Base-by-base conservation (phyloP, 257 asterid genomes). In the Primulina tabacum region DNA sequence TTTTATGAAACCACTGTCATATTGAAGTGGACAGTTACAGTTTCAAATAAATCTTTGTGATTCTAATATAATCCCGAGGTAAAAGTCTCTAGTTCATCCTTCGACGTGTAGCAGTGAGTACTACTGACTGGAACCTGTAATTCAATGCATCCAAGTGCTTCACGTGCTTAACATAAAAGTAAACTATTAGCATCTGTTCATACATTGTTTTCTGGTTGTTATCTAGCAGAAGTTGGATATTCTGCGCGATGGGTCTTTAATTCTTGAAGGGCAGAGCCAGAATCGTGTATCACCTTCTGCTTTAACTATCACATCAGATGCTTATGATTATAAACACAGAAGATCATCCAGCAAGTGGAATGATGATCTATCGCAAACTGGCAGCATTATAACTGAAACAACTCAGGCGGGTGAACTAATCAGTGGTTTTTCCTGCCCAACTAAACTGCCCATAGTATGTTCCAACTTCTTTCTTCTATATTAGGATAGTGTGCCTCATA, bases 351-450 rank as follows among this genome's bases (percentile, higher is more conserved):
- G 90, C 95, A 89, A 83, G 79, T 86, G 85, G 85, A 91, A 82
- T 82, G 99, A 89, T 80, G 95, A 88, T 76, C 62, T 80, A 69
- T 94, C 97, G 43, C 97, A 85, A 80, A 84, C 87, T 70, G 92
- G 93, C 81, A 82, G 96, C 85, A 73, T 87, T 65, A 73, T 89
- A 77, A 89, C 90, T 75, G 97, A 86, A 87, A 82, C 96, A 75
- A 84, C 85, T 82, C 90, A 83, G 82, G 92, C 76, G 80, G 92
- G 95, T 76, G 97, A 94, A 83, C 87, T 82, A 79, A 73, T 85
- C 73, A 80, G 78, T 79, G 86, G 90, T 88, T 87, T 85, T 83
- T 81, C 90, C 87, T 74, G 83, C 80, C 79, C 79, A 37, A 81
- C 87, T 73, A 89, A 88, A 72, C 86, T 82, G 88, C 87, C 86